Conservation (phyloP, 2,329 filamentous ascomycete species). For the Ceratocystis cacaofunesta region DNA sequence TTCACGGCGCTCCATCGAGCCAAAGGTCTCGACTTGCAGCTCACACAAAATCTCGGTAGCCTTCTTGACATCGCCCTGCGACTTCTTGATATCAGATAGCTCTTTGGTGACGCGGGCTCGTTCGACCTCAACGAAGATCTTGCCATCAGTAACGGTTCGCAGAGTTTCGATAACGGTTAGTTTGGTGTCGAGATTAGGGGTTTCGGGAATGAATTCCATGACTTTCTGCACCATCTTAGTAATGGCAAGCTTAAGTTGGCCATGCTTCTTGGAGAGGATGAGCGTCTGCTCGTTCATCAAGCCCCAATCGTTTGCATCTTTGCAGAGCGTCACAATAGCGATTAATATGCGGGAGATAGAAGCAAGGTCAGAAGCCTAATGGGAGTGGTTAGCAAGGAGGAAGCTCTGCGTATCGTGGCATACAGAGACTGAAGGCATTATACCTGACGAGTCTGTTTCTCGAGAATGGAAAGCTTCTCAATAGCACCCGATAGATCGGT, state of each 20-base stretch:
- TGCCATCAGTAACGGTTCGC: constrained; percentile 92
- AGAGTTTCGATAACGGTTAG: constrained; percentile 87
- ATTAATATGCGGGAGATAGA: constrained; percentile 83
- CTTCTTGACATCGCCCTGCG: constrained; percentile 78
- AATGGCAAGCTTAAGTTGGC: constrained; percentile 96
- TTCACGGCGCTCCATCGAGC: constrained; percentile 90
- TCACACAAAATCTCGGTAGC: constrained; percentile 91
- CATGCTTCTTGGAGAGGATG: constrained; percentile 96
- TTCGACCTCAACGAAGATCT: constrained; percentile 99
- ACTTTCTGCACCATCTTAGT: constrained; percentile 98
- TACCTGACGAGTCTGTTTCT: constrained; percentile 97
- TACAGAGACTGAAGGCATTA: constrained; percentile 19
- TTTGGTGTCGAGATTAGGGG: constrained; percentile 75
- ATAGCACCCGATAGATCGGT: constrained; percentile 72
- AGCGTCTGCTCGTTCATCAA: constrained; percentile 93
- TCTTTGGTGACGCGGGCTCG: constrained; percentile 88
- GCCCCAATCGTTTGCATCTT: constrained; percentile 82
- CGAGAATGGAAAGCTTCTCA: constrained; percentile 79
- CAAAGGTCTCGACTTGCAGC: constrained; percentile 96
- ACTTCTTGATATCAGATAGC: constrained; percentile 92
- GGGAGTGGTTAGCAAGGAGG: constrained; percentile 21
- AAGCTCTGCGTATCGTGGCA: constrained; percentile 18
- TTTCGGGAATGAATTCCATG: constrained; percentile 79
- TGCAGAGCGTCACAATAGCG: constrained; percentile 84
- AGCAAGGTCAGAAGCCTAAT: constrained; percentile 79